Evolutionary conservation across 345 rosid genomes (phyloP), one percentile per base, ranked within the genome.

Genomic region (Isatis tinctoria): DNA sequence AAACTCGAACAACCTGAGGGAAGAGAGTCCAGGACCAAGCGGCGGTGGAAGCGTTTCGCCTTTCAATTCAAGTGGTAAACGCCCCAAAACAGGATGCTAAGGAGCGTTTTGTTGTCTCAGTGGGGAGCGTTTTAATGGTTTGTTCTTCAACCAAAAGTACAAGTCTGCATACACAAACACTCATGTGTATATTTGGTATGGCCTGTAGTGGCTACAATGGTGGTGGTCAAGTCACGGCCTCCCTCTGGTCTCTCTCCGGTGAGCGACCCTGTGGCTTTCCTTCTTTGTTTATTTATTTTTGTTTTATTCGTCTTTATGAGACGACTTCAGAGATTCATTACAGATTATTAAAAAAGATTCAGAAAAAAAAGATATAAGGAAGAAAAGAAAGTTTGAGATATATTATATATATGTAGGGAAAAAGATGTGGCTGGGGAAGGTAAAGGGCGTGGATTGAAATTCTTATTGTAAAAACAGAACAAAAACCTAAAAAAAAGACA

Each of bases 11-110:
- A 95, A 84, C 72, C 86, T 86, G 79, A 86, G 99, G 79, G 99
- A 95, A 84, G 99, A 95, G 26, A 92, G 98, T 79, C 98, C 99
- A 2, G 97, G 99, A 27, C 99, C 99, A 22, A 95, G 97, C 0
- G 77, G 80, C 1, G 80, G 76, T 56, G 80, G 80, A 66, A 90
- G 96, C 54, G 85, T 95, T 66, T 95, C 98, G 45, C 99, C 99
- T 8, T 95, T 95, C 88, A 95, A 92, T 81, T 86, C 97, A 36
- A 92, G 97, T 66, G 98, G 99, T 65, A 95, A 95, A 82, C 97
- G 97, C 17, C 93, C 96, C 0, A 95, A 92, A 83, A 92, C 97
- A n/a, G 97, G 96, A 67, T 87, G 95, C 85, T 94, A 80, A 77
- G 67, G 13, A 28, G 63, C 24, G 66, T 61, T 49, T 67, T 47